Conservation (phyloP, 2,329 filamentous ascomycete species). For the Geosmithia morbida region DNA sequence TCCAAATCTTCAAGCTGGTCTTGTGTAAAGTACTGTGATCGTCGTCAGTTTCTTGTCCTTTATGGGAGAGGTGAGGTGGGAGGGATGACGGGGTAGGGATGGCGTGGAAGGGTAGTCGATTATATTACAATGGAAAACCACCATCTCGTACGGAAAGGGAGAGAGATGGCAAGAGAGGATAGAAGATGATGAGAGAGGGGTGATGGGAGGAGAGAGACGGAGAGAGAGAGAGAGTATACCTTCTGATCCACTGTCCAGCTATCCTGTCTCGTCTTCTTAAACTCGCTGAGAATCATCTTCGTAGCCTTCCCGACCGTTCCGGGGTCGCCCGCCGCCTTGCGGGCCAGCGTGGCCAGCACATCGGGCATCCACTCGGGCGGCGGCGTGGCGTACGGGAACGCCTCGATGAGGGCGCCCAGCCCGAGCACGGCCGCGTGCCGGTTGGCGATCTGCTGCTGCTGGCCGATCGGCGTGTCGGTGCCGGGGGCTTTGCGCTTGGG, state of each 20-base stretch:
- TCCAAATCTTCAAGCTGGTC: slow-evolving; percentile 93
- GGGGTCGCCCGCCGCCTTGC: slow-evolving; percentile 72
- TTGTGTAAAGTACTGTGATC: slow-evolving; percentile 57
- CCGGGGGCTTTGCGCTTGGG: slow-evolving; percentile 55
- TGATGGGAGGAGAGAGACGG: no score
- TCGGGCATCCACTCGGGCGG: slow-evolving; percentile 91
- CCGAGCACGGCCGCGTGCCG: slow-evolving; percentile 87
- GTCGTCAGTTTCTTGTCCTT: neutral
- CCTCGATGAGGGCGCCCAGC: slow-evolving; percentile 79
- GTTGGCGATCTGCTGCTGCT: slow-evolving; percentile 63
- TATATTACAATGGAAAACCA: neutral
- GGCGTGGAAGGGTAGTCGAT: neutral
- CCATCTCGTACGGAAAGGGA: no score
- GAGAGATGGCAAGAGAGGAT: neutral
- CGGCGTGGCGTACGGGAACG: slow-evolving; percentile 90
- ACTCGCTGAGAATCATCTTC: slow-evolving; percentile 86
- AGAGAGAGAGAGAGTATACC: slow-evolving; percentile 41
- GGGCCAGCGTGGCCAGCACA: slow-evolving; percentile 71
- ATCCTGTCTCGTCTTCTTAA: slow-evolving; percentile 98
- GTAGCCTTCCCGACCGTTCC: slow-evolving; percentile 93
- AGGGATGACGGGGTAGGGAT: neutral
- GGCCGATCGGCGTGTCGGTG: slow-evolving; percentile 55
- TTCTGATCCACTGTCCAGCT: slow-evolving; percentile 98
- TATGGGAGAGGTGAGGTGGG: no score
- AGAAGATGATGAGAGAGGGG: no score